Evolutionary conservation across 2,329 filamentous ascomycete genomes (phyloP).

Genomic region (Fusarium sp.): DNA sequence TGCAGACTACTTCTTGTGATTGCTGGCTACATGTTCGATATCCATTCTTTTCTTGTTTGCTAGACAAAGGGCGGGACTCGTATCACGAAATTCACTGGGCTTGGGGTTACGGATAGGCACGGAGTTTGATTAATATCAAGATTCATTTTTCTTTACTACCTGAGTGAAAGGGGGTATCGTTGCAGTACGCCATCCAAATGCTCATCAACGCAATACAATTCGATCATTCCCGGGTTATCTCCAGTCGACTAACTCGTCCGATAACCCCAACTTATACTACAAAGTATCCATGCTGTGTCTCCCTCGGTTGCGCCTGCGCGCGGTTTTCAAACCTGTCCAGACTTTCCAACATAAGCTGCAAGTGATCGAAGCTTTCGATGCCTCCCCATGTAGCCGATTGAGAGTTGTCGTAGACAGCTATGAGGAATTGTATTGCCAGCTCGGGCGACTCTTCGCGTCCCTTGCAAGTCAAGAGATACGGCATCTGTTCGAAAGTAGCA

Average conservation of each 20-base stretch:
- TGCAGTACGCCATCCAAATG: slow-evolving; percentile 33
- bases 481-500: slow-evolving; percentile 17
- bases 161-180: slow-evolving; percentile 35
- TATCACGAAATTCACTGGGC: slow-evolving; percentile 38
- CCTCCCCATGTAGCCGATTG: slow-evolving; percentile 25
- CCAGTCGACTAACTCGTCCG: background rate
- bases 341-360: slow-evolving; percentile 6
- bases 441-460: slow-evolving; percentile 1
- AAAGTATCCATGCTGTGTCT: slow-evolving; percentile 10
- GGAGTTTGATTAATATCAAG: slow-evolving; percentile 44
- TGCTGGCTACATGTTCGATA: background rate
- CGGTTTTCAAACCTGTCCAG: slow-evolving; percentile 20
- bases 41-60: slow-evolving; percentile 18
- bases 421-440: slow-evolving; percentile 14
- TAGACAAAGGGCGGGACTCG: slow-evolving; percentile 33
- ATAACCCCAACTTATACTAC: slow-evolving; percentile 22
- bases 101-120: slow-evolving; percentile 45
- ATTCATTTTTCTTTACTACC: slow-evolving; percentile 28
- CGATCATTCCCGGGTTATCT: background rate
- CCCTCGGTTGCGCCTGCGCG: slow-evolving; percentile 20
- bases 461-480: slow-evolving; percentile 24
- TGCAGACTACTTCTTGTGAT: slow-evolving; percentile 91
- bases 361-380: slow-evolving; percentile 25
- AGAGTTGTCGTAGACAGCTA: slow-evolving; percentile 15
- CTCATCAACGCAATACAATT: slow-evolving; percentile 29